Evolutionary conservation across 1,139 yeast genomes (phyloP), one percentile per base, ranked within the genome.

Genomic region (Kodamaea derodonti): DNA sequence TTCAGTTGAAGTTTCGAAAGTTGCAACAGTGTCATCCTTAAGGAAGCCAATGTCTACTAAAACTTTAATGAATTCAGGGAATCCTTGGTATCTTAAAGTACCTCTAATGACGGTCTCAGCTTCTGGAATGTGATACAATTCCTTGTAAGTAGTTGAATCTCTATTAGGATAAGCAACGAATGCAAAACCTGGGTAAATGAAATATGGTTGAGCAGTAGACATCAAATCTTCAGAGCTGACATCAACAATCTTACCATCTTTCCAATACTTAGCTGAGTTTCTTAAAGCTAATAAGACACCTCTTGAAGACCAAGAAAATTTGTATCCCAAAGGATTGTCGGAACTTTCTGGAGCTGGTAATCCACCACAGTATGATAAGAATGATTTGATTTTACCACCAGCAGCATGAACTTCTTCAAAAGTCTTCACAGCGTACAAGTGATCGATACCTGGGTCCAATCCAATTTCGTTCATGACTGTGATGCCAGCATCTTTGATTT

Each of bases 261-360:
- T 71, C 79, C 83, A 90, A 72, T 80, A 90, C 55, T 78, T 80
- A 47, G 98, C 98, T 42, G 84, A 72, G 73, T 92, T 92, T 75
- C 95, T 83, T 59, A 92, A 77, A 17, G 98, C 98, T 54, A 92
- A 77, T 56, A 92, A 72, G 30, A 92, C 97, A 66, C 98, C 98
- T 66, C 98, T 82, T 31, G 97, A 88, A 30, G 97, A 87, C 98
- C 98, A 92, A 30, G 97, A 90, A 69, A 92, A 92, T 73, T 92
- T 92, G 79, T 92, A 92, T 49, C 98, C 98, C 62, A 92, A 77
- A 40, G 98, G 98, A 67, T 92, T 92, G 69, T 87, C 95, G 24
- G 97, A 90, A 62, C 81, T 78, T 69, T 92, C 97, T 46, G 98
- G 97, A 20, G 98, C 94, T 49, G 97, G 97, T 56, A 92, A 76